phyloP scores from a whole-genome alignment of 805 yeast genomes.

The Dipodascus geniculatus region DNA sequence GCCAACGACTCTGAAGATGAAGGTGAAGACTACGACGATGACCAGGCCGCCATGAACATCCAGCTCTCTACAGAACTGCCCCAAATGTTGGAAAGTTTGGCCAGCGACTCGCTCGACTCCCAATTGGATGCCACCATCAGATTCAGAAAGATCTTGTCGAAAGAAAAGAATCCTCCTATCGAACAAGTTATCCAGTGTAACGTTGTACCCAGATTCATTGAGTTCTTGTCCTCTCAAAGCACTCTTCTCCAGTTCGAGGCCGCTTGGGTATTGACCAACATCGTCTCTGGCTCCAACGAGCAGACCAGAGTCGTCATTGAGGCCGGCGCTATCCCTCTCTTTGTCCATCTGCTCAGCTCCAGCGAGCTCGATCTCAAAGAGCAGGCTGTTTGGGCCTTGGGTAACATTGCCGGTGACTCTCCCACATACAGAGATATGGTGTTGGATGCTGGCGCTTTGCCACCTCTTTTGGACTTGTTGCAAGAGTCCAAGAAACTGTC shows the following conservation, averaged over 20 bases:
- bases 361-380: slow-evolving; percentile 86
- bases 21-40: slow-evolving; percentile 43
- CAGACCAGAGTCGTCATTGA: slow-evolving; percentile 89
- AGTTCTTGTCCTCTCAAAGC: slow-evolving; percentile 64
- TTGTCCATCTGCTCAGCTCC: slow-evolving; percentile 71
- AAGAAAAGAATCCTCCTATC: slow-evolving; percentile 94
- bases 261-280: slow-evolving; percentile 98
- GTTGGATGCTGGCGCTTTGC: slow-evolving; percentile 74
- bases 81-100: slow-evolving; percentile 69
- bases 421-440: slow-evolving; percentile 84
- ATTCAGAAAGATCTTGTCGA: slow-evolving; percentile 84
- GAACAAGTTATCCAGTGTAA: slow-evolving; percentile 87
- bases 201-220: slow-evolving; percentile 83
- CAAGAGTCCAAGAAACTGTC: slow-evolving; percentile 66
- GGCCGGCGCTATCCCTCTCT: slow-evolving; percentile 86
- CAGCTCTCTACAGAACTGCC: slow-evolving; percentile 51
- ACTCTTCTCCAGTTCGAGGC: slow-evolving; percentile 92
- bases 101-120: slow-evolving; percentile 60
- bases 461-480: slow-evolving; percentile 71
- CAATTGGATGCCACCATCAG: slow-evolving; percentile 84
- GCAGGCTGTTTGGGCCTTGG: slow-evolving; percentile 98
- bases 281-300: slow-evolving; percentile 85
- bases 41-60: slow-evolving; percentile 22
- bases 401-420: slow-evolving; percentile 98
- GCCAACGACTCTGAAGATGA: slow-evolving; percentile 29